A percentile compares a stretch with the other conserved stretches of the same genome.
Evolutionary conservation across 2,329 filamentous ascomycete genomes (phyloP).

Genomic region (Fonsecaea erecta): DNA sequence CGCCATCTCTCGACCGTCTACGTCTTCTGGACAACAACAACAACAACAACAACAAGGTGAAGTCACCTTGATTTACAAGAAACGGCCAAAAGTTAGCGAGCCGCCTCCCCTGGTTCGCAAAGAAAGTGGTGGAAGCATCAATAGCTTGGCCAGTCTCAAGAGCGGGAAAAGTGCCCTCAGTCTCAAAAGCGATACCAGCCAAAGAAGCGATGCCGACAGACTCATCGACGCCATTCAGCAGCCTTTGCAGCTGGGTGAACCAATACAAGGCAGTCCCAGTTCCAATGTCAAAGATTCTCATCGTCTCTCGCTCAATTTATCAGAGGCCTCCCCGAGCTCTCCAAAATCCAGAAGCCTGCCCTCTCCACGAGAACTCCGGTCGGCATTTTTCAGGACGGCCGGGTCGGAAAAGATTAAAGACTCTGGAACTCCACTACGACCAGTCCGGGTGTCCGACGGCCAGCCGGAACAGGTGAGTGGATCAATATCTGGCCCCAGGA

Average conservation of each 20-base stretch:
- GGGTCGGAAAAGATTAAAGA: constrained; percentile 43
- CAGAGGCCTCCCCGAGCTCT: constrained; percentile 4
- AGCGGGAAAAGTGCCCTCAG: constrained; percentile 38
- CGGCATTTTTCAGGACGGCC: constrained; percentile 33
- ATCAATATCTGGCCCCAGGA: constrained; percentile 14
- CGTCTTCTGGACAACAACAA: constrained; percentile 35
- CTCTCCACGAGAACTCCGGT: constrained; percentile 29
- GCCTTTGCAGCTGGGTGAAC: constrained; percentile 37
- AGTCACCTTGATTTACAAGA: constrained; percentile 44
- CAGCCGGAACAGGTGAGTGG: constrained; percentile 21
- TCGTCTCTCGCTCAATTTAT: not conserved
- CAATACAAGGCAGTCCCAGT: not conserved
- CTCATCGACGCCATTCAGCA: constrained; percentile 51
- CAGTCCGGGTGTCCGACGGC: constrained; percentile 41
- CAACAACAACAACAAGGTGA: constrained; percentile 44
- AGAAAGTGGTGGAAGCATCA: constrained; percentile 42
- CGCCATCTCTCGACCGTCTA: not conserved
- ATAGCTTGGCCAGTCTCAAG: constrained; percentile 43
- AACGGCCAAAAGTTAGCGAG: constrained; percentile 36
- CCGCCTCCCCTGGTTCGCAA: constrained; percentile 35
- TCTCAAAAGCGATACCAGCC: constrained; percentile 35
- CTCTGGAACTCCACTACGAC: constrained; percentile 43
- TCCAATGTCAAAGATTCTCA: constrained; percentile 1
- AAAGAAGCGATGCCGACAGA: constrained; percentile 47
- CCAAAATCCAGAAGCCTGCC: constrained; percentile 26